These are phyloP conservation scores for Botrytis pseudocinerea DNA, from an alignment of 2,329 filamentous ascomycete species.

Conservation along the genomic window DNA sequence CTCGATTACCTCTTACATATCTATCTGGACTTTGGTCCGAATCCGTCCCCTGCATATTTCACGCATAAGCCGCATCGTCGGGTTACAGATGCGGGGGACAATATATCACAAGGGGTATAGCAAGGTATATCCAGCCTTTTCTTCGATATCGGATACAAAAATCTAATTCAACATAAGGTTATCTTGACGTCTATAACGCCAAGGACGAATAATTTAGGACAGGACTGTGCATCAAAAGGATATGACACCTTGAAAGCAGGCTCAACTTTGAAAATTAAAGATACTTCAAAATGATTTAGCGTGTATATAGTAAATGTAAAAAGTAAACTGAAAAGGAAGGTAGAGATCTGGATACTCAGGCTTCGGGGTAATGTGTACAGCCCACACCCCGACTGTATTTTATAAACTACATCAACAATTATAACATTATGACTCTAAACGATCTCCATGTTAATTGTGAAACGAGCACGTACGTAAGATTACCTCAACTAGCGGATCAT, in stretches of 20 bases:
- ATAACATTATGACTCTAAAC: neutral
- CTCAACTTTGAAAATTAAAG: neutral
- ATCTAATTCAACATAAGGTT: neutral
- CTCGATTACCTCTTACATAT: neutral
- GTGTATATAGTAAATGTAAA: neutral
- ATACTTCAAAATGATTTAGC: neutral
- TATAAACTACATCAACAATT: neutral
- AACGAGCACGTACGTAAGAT: neutral
- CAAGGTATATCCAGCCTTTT: neutral
- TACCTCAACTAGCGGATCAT: neutral
- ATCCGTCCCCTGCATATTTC: neutral
- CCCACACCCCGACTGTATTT: neutral
- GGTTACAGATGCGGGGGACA: neutral
- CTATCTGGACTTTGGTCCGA: slow-evolving; percentile 2
- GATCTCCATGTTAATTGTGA: neutral
- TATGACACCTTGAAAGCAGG: neutral
- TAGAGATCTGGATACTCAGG: neutral
- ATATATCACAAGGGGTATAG: neutral
- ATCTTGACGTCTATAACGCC: neutral
- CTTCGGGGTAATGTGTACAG: neutral
- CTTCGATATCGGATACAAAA: neutral
- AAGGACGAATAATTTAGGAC: neutral
- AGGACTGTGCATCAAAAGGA: neutral
- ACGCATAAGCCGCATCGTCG: neutral
- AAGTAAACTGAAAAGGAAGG: neutral